Evolutionary conservation across 164 flowering plant genomes (phyloP).

Genomic region (Cinnamomum micranthum): DNA sequence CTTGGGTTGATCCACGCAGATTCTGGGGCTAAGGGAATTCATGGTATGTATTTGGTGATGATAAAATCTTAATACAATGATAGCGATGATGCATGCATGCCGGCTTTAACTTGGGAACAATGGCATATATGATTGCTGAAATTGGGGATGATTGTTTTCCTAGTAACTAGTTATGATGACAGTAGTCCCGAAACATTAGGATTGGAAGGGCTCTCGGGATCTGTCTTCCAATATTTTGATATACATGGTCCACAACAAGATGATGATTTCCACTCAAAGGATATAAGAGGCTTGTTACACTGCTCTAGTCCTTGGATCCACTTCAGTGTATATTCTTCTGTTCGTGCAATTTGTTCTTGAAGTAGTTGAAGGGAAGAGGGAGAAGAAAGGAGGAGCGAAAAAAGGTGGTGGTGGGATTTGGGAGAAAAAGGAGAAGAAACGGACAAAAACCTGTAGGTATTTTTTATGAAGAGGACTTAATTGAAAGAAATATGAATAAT

Average conservation of each 20-base stretch:
- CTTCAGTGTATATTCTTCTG: slow-evolving; percentile 41
- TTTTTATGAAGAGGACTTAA: too few species aligned
- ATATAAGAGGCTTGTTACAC: slow-evolving; percentile 47
- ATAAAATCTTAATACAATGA: too few species aligned
- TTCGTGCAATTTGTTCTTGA: slow-evolving; percentile 59
- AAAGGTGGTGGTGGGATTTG: too few species aligned
- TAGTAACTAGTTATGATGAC: slow-evolving; percentile 58
- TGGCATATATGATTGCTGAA: neutral
- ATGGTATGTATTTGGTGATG: too few species aligned
- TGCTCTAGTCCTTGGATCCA: slow-evolving; percentile 55
- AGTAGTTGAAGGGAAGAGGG: neutral
- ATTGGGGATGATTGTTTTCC: slow-evolving; percentile 53
- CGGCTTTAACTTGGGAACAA: too few species aligned
- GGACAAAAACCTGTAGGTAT: too few species aligned
- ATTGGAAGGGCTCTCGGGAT: slow-evolving; percentile 58
- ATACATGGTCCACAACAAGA: slow-evolving; percentile 73
- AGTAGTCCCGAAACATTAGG: slow-evolving; percentile 52
- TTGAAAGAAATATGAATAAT: too few species aligned
- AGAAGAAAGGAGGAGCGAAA: too few species aligned
- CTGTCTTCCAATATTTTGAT: slow-evolving; percentile 67
- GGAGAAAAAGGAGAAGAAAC: too few species aligned
- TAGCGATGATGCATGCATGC: too few species aligned
- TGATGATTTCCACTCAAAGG: slow-evolving; percentile 42
- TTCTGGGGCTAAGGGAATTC: too few species aligned
- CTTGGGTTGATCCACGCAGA: too few species aligned